phyloP scores from a whole-genome alignment of 176 grass and related monocot species.

The Chloris gayana region DNA sequence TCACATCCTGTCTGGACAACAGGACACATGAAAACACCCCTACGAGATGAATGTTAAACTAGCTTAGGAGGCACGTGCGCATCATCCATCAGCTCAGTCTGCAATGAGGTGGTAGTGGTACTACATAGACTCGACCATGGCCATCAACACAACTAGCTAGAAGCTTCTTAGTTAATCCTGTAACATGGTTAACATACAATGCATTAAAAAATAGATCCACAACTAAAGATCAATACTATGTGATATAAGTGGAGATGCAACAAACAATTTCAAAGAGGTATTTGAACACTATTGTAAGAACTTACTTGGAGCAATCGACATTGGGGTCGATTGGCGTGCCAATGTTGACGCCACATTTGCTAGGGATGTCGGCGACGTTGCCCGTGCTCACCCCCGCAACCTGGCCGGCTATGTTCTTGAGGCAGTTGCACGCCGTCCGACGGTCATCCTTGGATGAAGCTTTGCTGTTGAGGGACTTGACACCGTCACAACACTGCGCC shows the following conservation, averaged over 20 bases:
- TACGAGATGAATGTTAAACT: too few relatives aligned
- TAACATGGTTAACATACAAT: not conserved
- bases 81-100: too few relatives aligned
- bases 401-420: slow-evolving; percentile 27
- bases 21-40: too few relatives aligned
- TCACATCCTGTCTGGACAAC: too few relatives aligned
- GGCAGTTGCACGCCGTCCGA: slow-evolving; percentile 6
- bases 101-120: too few relatives aligned
- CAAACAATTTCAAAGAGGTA: not conserved
- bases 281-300: not conserved
- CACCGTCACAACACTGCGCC: slow-evolving; percentile 43
- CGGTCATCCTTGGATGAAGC: slow-evolving; percentile 40
- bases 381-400: slow-evolving; percentile 16
- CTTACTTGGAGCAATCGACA: not conserved
- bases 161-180: not conserved
- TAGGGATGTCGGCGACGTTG: slow-evolving; percentile 23
- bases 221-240: too few relatives aligned
- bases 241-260: too few relatives aligned
- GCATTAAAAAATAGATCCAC: not conserved
- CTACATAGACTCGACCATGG: too few relatives aligned
- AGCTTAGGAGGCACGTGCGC: too few relatives aligned
- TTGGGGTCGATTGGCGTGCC: slow-evolving; percentile 31
- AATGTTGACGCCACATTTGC: slow-evolving; percentile 38
- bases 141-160: too few relatives aligned
- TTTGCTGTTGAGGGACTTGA: slow-evolving; percentile 35